Percentiles rank a stretch among this genome's conserved stretches.
Evolutionary conservation across 2,329 filamentous ascomycete genomes (phyloP).

Genomic region (Aureobasidium sp.): DNA sequence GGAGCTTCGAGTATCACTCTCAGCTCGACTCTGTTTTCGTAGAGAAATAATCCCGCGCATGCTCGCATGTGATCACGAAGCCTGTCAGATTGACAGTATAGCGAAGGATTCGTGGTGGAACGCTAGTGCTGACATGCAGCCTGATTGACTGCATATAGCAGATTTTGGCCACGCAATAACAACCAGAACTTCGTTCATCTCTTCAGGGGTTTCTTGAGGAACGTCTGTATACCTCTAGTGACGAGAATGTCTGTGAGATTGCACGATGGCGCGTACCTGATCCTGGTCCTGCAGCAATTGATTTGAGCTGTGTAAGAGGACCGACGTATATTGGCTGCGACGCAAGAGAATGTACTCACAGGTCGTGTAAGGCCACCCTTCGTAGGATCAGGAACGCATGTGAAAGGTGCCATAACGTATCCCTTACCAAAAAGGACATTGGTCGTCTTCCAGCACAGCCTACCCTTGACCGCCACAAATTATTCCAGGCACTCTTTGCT

Average conservation of each 20-base stretch:
- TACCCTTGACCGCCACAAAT: background rate
- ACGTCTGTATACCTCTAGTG: background rate
- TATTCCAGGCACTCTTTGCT: background rate
- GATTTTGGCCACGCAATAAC: background rate
- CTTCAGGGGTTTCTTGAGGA: background rate
- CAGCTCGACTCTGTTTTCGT: background rate
- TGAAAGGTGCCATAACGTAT: background rate
- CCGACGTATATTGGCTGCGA: background rate
- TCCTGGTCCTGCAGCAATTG: background rate
- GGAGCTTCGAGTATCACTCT: background rate
- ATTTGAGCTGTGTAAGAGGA: background rate
- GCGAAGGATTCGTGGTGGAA: no score
- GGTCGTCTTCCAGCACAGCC: background rate
- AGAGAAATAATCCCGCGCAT: background rate
- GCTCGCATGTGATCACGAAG: background rate
- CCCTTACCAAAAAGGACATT: background rate
- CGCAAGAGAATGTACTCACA: background rate
- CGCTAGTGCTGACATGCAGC: background rate
- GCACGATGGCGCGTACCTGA: background rate
- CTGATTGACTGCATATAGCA: background rate
- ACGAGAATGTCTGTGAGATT: background rate
- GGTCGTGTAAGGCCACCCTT: background rate
- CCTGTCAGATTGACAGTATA: background rate
- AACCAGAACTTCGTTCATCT: background rate
- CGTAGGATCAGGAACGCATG: background rate